Percentiles rank a stretch among this genome's conserved stretches.
Conservation (phyloP, 2,329 filamentous ascomycete genomes). For the Neonectria neomacrospora region DNA sequence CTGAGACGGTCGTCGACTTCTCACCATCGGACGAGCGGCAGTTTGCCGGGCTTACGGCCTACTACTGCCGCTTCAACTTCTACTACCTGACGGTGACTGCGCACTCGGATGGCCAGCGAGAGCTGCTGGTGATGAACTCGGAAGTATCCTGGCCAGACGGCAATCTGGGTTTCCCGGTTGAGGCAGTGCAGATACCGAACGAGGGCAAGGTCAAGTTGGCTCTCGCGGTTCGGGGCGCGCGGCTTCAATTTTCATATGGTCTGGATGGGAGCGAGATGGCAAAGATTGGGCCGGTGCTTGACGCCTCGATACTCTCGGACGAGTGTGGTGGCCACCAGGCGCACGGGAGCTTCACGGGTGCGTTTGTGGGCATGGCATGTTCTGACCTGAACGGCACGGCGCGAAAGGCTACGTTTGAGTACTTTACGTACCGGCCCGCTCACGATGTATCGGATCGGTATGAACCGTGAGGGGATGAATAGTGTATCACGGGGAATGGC, state of each 20-base stretch:
- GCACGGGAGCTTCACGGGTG: conserved; percentile 72
- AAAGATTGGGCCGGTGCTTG: conserved; percentile 65
- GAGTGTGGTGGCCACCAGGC: conserved; percentile 71
- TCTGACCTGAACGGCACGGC: conserved; percentile 66
- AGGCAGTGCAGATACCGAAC: conserved; percentile 61
- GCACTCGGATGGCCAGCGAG: conserved; percentile 64
- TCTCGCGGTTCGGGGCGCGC: conserved; percentile 60
- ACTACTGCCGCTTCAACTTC: conserved; percentile 73
- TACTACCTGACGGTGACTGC: conserved; percentile 72
- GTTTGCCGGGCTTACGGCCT: conserved; percentile 69
- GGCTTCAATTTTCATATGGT: conserved; percentile 68
- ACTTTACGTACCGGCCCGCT: conserved; percentile 63
- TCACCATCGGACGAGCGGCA: conserved; percentile 67
- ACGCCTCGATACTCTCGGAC: conserved; percentile 69
- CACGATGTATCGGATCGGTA: conserved; percentile 49
- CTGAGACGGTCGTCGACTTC: conserved; percentile 66
- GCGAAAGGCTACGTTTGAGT: conserved; percentile 60
- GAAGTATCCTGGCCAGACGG: conserved; percentile 67
- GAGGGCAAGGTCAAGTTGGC: conserved; percentile 65
- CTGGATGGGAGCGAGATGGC: conserved; percentile 57
- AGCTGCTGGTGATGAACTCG: conserved; percentile 67
- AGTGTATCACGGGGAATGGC: not conserved
- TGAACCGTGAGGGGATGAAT: not conserved
- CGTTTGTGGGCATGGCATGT: conserved; percentile 67
- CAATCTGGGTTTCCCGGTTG: conserved; percentile 55